Percentiles rank a stretch among this genome's conserved stretches.
Evolutionary conservation across 441 rosid genomes (phyloP).

Genomic region (Lepidium campestre): DNA sequence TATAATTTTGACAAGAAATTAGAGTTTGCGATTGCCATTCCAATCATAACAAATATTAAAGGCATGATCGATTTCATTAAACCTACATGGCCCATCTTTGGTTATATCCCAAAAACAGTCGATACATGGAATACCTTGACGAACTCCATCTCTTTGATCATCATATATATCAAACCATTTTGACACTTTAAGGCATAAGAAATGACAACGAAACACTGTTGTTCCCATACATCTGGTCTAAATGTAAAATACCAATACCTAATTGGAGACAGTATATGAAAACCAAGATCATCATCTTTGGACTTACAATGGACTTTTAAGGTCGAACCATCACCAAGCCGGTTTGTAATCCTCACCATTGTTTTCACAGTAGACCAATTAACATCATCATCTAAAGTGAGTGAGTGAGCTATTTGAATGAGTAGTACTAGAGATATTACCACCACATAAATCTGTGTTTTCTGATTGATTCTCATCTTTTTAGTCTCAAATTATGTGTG

Average conservation of each 20-base stretch:
- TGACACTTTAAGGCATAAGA: slow-evolving; percentile 8
- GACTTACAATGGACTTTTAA: slow-evolving; percentile 20
- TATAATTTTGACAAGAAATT: no score
- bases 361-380: neutral
- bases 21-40: neutral
- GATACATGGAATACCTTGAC: neutral
- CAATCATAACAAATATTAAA: slow-evolving; percentile 22
- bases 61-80: neutral
- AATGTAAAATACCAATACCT: slow-evolving; percentile 2
- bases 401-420: slow-evolving; percentile 4
- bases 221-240: slow-evolving; percentile 12
- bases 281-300: slow-evolving; percentile 3
- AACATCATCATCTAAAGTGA: neutral
- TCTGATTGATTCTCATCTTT: slow-evolving; percentile 1
- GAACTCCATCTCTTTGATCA: slow-evolving; percentile 10
- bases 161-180: slow-evolving; percentile 16
- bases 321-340: slow-evolving; percentile 18
- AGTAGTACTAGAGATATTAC: neutral
- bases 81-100: slow-evolving; percentile 17
- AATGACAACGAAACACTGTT: slow-evolving; percentile 8
- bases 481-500: neutral
- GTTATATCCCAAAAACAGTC: slow-evolving; percentile 21
- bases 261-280: neutral
- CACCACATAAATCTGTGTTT: neutral
- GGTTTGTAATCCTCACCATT: slow-evolving; percentile 16